A percentile compares a stretch with the other conserved stretches of the same genome.
These are phyloP conservation scores for Leptosphaerulina australis DNA, from an alignment of 2,329 filamentous ascomycete species.

Conservation along the genomic window DNA sequence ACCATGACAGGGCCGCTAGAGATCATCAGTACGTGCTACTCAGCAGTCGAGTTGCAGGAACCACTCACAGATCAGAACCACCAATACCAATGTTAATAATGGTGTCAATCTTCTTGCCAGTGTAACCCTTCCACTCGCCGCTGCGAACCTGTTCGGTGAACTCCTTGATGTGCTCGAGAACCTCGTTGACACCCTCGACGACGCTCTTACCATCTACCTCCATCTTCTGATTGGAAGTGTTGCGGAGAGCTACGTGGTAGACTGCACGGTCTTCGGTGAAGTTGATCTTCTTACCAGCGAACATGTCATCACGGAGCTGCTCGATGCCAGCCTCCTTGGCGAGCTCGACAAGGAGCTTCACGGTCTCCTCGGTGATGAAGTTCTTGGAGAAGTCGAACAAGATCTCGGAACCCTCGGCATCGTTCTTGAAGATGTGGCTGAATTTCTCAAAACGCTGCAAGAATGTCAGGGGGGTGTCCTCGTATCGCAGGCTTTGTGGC, in stretches of 20 bases:
- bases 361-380: constrained; percentile 91
- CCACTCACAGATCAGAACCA: constrained; percentile 90
- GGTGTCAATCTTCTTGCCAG: constrained; percentile 94
- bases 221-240: constrained; percentile 80
- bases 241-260: constrained; percentile 92
- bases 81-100: constrained; percentile 98
- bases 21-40: constrained; percentile 31
- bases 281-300: constrained; percentile 97
- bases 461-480: constrained; percentile 15
- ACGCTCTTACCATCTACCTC: constrained; percentile 91
- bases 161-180: constrained; percentile 97
- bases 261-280: constrained; percentile 97
- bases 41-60: no score
- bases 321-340: constrained; percentile 90
- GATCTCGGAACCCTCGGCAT: constrained; percentile 80
- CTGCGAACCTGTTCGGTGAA: constrained; percentile 94
- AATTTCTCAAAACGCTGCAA: constrained; percentile 83
- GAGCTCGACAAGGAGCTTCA: constrained; percentile 83
- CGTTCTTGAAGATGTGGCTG: constrained; percentile 80
- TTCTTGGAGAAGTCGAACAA: constrained; percentile 99
- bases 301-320: constrained; percentile 96
- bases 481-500: not conserved
- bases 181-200: constrained; percentile 89
- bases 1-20: constrained; percentile 94
- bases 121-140: constrained; percentile 95